Evolutionary conservation across 306 rosid species (phyloP), one percentile per base, ranked within the genome.

Genomic region (Pterocarpus macrocarpus): DNA sequence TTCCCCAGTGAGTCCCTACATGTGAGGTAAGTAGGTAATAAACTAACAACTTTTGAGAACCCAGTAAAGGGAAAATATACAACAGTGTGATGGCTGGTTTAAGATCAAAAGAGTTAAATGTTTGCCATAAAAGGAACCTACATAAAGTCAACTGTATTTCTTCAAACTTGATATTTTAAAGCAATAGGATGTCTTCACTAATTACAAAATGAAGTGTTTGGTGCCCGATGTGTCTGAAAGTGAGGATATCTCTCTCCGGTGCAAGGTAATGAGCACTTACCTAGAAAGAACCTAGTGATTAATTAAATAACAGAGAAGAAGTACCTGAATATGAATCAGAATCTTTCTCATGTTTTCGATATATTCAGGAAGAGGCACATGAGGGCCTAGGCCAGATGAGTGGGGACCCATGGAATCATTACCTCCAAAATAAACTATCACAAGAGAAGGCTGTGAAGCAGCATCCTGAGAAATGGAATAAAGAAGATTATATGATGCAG

Each of bases 381-480:
- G 97, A 77, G 97, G 98, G 58, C 98, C 98, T 32, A 94, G 83
- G 80, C 97, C 94, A 49, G 97, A 94, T 13, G 92, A 64, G 85
- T 94, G 97, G 81, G 93, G 75, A 50, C 98, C 98, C 98, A 94
- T 92, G 64, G 97, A 92, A 87, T 94, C 97, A 84, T 94, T 94
- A 47, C 98, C 98, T 1, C 98, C 97, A 80, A 94, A 94, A 83
- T 94, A 94, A 70, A 91, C 98, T 52, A 94, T 87, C 62, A 94
- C 96, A 87, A 94, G 89, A 78, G 97, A 87, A 66, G 97, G 98
- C 67, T 91, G 97, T 22, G 83, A 78, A 57, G 91, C 85, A 81
- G 94, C 94, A 85, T 92, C 97, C 97, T 92, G 77, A 8, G 35
- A 64, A 83, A 44, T 71, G 50, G 36, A 28, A 64, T 38, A 52